Evolutionary conservation across 2,329 filamentous ascomycete genomes (phyloP).

Genomic region (Ceratocystis diversiconidia): DNA sequence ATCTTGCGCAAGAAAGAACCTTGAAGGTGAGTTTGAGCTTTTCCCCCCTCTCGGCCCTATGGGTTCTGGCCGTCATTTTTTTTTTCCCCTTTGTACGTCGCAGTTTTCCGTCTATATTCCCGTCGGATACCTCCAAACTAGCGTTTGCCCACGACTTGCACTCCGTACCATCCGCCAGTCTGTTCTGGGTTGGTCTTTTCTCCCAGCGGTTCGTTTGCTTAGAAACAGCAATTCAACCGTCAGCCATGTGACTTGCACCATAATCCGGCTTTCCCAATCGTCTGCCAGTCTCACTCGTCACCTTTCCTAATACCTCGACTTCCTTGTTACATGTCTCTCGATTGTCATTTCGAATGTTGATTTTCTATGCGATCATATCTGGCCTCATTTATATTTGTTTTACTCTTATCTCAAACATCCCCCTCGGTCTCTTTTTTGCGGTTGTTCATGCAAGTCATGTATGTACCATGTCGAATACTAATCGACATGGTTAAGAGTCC

Average conservation of each 20-base stretch:
- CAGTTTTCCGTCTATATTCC: background rate
- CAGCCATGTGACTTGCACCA: background rate
- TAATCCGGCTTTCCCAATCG: background rate
- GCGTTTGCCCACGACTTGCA: background rate
- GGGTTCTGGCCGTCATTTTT: background rate
- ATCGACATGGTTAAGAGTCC: background rate
- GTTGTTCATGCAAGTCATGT: background rate
- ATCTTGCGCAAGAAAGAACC: slow-evolving; percentile 11
- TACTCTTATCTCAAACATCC: background rate
- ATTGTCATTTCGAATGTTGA: background rate
- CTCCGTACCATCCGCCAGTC: background rate
- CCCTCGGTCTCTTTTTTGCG: background rate
- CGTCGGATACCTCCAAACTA: background rate
- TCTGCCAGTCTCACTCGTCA: background rate
- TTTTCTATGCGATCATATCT: background rate
- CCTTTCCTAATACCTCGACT: background rate
- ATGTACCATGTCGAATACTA: background rate
- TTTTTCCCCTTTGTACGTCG: background rate
- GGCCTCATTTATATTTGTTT: background rate
- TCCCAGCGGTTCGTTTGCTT: background rate
- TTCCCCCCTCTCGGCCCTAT: background rate
- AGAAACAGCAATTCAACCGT: background rate
- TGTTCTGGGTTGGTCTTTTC: background rate
- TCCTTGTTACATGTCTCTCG: background rate
- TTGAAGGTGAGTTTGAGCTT: slow-evolving; percentile 12